Evolutionary conservation across 495 filamentous ascomycete species (phyloP).

Genomic region (Darksidea phi): DNA sequence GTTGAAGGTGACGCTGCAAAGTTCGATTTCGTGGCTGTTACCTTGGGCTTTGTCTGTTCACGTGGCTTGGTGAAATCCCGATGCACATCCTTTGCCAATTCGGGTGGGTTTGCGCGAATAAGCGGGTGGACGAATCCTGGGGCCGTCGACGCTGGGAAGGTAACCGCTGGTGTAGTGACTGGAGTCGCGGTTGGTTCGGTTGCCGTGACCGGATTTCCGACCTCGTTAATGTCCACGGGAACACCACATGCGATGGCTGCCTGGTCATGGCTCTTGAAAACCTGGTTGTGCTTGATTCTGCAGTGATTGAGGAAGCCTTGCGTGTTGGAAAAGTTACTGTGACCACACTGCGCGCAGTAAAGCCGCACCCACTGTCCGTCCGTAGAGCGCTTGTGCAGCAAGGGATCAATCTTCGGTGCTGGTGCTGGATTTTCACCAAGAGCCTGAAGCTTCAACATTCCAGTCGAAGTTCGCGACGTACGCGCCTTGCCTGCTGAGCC

Average conservation of each 20-base stretch:
- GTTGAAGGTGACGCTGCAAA: conserved; percentile 66
- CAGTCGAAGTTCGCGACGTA: conserved; percentile 36
- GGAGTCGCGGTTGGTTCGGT: conserved; percentile 19
- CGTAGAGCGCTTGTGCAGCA: conserved; percentile 60
- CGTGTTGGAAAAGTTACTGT: conserved; percentile 87
- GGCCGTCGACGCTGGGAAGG: conserved; percentile 20
- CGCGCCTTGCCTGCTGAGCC: conserved; percentile 60
- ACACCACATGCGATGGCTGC: conserved; percentile 87
- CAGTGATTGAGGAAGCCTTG: conserved; percentile 99
- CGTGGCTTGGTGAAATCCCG: conserved; percentile 22
- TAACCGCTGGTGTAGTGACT: conserved; percentile 21
- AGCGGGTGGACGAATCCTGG: conserved; percentile 33
- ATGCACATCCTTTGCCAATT: conserved; percentile 29
- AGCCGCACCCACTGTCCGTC: conserved; percentile 70
- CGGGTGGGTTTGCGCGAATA: conserved; percentile 24
- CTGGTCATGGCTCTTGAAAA: conserved; percentile 91
- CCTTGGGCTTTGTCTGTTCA: background rate
- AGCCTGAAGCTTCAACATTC: conserved; percentile 60
- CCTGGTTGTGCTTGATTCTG: conserved; percentile 86
- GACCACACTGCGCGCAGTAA: conserved; percentile 81
- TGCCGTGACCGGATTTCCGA: conserved; percentile 21
- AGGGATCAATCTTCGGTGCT: conserved; percentile 53
- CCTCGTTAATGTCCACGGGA: conserved; percentile 59
- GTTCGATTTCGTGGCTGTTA: conserved; percentile 9
- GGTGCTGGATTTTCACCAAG: conserved; percentile 45